Evolutionary conservation across 2,329 filamentous ascomycete species (phyloP).

Genomic region (Akanthomyces dipterigenus): DNA sequence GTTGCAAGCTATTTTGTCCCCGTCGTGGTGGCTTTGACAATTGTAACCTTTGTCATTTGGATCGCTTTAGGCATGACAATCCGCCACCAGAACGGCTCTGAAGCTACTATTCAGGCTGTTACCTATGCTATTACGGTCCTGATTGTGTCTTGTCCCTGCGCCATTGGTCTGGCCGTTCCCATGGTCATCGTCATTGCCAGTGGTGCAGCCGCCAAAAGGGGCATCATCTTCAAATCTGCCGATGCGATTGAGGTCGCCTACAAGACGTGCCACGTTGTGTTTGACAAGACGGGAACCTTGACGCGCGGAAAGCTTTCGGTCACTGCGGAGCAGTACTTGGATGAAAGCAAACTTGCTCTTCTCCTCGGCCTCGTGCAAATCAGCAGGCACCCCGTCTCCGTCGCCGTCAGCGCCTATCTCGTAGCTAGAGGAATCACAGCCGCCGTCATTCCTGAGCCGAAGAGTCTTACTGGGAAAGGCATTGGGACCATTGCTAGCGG

Average conservation of each 20-base stretch:
- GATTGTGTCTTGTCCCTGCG: conserved; percentile 73
- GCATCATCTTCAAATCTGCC: conserved; percentile 64
- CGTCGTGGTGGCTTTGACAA: conserved; percentile 49
- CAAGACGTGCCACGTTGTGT: conserved; percentile 59
- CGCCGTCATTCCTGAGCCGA: conserved; percentile 23
- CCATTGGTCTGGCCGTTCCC: conserved; percentile 66
- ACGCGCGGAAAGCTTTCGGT: conserved; percentile 51
- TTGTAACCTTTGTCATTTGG: conserved; percentile 59
- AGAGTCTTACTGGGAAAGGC: conserved; percentile 39
- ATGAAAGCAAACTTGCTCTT: conserved; percentile 10
- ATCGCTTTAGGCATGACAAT: conserved; percentile 47
- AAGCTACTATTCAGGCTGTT: conserved; percentile 52
- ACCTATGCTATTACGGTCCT: conserved; percentile 68
- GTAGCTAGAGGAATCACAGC: conserved; percentile 15
- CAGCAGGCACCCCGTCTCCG: conserved; percentile 47
- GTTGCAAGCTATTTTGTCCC: conserved; percentile 67
- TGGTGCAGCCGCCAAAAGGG: conserved; percentile 56
- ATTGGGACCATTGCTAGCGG: conserved; percentile 30
- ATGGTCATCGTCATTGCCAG: conserved; percentile 71
- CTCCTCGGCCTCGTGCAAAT: conserved; percentile 29
- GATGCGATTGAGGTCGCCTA: conserved; percentile 56
- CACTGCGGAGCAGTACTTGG: conserved; percentile 15
- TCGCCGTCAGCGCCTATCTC: conserved; percentile 38
- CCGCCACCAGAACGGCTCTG: conserved; percentile 33
- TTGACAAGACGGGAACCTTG: conserved; percentile 77